Base-by-base conservation (phyloP, 2,329 filamentous ascomycete species). In the Zopfia rhizophila region DNA sequence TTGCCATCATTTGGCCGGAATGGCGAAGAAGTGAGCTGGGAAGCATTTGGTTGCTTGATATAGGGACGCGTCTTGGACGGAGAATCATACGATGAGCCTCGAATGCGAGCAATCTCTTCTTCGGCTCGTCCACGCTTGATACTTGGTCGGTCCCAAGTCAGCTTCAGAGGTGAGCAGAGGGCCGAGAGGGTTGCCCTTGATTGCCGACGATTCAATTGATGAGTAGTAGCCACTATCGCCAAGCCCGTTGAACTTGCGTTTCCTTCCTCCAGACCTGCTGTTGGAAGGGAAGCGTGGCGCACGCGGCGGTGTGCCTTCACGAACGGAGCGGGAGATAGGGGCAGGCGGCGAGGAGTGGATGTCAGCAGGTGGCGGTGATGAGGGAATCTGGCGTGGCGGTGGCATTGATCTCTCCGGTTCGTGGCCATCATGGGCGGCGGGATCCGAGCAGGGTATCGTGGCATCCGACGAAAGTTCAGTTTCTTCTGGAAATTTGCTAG, bases 191-290 rank as follows among this genome's bases (percentile, higher is more conserved):
- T 86, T 85, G 35, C 88, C 86, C 48, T 93, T 84, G 68, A 90
- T 82, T 11, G 82, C 91, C 0, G 94, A 97, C 3, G 94, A 97
- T 60, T 97, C 92, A 13, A 97, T 81, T 0, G 92, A 97, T 1
- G 94, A 97, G 68, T 96, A 96, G 72, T 97, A 99, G 28, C 94
- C 94, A 68, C 93, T 97, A 72, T 99, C 94, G 63, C 89, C 90
- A 78, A 95, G 87, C 10, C 88, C 87, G 21, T 83, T 83, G 61
- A 89, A 84, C 70, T 91, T 93, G 56, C 89, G 87, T 74, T 90
- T 90, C 56, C 87, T 86, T 27, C 85, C 83, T 38, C 84, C 85
- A 22, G 75, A 79, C 30, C 81, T 81, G n/a, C 89, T 89, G 14
- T 86, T 86, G 27, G 80, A 75, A 25, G 80, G 76, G 33, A 84